Percentiles rank a stretch among this genome's conserved stretches.
Conservation (phyloP, 305 asterid species). For the Fraxinus albicans region DNA sequence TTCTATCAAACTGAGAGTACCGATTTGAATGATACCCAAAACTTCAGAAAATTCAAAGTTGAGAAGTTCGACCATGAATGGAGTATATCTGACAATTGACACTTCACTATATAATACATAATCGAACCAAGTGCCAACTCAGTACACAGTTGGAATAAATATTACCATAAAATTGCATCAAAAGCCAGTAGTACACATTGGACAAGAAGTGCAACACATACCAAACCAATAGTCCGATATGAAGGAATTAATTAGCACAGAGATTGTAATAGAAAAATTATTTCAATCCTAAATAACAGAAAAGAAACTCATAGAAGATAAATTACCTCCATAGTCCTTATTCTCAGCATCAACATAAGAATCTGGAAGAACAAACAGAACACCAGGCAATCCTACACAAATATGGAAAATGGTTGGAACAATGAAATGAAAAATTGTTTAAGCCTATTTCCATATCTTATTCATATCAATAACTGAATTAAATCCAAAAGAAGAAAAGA, state of each 20-base stretch:
- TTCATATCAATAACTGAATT: neutral
- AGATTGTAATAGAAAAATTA: neutral
- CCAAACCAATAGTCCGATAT: neutral
- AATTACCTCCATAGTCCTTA: conserved; percentile 95
- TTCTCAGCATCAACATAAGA: conserved; percentile 95
- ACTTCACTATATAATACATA: neutral
- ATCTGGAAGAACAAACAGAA: conserved; percentile 93
- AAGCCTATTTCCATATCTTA: neutral
- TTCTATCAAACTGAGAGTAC: neutral
- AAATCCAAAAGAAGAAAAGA: neutral
- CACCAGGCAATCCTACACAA: conserved; percentile 87
- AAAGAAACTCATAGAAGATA: neutral
- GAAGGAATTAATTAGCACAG: neutral
- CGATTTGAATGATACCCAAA: neutral
- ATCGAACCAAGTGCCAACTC: neutral
- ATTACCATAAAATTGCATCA: neutral
- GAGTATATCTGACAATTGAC: neutral
- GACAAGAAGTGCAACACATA: neutral
- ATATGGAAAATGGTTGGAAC: neutral
- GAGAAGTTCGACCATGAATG: neutral
- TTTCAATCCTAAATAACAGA: neutral
- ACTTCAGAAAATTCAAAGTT: neutral
- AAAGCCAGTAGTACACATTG: neutral
- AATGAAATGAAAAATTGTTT: neutral
- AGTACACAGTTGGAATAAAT: neutral